phyloP scores from a whole-genome alignment of 2,329 filamentous ascomycete genomes.

The Diaporthe australafricana region DNA sequence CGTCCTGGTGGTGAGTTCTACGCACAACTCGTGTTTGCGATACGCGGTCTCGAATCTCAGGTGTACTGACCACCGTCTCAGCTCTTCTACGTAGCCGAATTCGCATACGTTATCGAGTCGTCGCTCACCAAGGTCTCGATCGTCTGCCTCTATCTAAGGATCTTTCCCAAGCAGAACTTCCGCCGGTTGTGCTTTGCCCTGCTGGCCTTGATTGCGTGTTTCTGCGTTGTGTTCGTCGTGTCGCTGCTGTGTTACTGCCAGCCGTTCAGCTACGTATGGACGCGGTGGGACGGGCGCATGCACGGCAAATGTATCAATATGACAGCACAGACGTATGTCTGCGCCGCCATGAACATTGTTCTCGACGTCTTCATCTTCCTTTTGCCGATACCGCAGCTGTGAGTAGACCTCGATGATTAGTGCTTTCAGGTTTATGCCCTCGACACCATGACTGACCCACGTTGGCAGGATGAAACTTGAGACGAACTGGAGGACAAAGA shows the following conservation, averaged over 20 bases:
- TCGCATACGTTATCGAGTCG: conserved; percentile 47
- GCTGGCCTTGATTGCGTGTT: conserved; percentile 36
- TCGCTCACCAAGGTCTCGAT: conserved; percentile 46
- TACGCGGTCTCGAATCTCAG: neutral
- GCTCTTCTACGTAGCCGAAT: conserved; percentile 50
- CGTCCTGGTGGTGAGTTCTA: conserved; percentile 38
- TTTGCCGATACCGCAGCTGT: conserved; percentile 49
- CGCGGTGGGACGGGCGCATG: conserved; percentile 38
- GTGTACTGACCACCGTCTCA: conserved; percentile 15
- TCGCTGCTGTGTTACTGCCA: conserved; percentile 39
- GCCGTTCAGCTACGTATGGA: conserved; percentile 41
- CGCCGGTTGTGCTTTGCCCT: conserved; percentile 38
- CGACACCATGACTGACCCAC: neutral
- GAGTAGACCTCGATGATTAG: conserved; percentile 14
- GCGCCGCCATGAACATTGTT: conserved; percentile 47
- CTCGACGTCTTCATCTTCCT: conserved; percentile 50
- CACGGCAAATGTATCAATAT: conserved; percentile 47
- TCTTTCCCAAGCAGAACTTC: conserved; percentile 44
- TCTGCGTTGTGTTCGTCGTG: conserved; percentile 39
- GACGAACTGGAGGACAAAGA: conserved; percentile 42
- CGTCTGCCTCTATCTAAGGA: conserved; percentile 46
- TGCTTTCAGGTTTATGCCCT: neutral
- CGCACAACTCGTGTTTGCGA: too few relatives aligned
- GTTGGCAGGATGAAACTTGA: conserved; percentile 43
- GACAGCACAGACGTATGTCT: conserved; percentile 46